phyloP scores from a whole-genome alignment of 2,329 filamentous ascomycete genomes.

The Eutypella sp. region DNA sequence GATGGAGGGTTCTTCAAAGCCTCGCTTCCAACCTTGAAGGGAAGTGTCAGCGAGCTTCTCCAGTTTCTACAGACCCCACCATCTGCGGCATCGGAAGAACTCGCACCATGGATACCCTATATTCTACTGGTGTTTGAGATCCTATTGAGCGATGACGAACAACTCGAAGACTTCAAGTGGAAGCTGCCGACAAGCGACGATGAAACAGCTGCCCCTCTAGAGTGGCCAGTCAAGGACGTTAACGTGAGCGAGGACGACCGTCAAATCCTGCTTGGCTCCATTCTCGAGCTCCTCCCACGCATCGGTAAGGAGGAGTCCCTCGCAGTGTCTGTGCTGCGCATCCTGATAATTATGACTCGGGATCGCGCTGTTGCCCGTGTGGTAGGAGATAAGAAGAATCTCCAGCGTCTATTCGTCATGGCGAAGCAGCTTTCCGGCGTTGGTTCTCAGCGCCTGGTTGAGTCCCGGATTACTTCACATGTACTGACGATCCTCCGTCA shows the following conservation, averaged over 20 bases:
- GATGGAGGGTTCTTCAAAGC: conserved; percentile 75
- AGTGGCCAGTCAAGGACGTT: conserved; percentile 55
- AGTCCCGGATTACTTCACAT: conserved; percentile 48
- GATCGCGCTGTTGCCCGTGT: conserved; percentile 67
- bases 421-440: conserved; percentile 82
- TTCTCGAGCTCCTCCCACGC: conserved; percentile 79
- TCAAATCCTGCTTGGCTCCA: conserved; percentile 63
- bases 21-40: conserved; percentile 68
- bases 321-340: conserved; percentile 75
- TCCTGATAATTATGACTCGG: conserved; percentile 84
- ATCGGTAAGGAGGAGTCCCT: conserved; percentile 84
- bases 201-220: conserved; percentile 45
- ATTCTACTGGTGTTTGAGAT: conserved; percentile 87
- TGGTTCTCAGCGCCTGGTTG: conserved; percentile 66
- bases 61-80: conserved; percentile 70
- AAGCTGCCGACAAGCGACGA: conserved; percentile 48
- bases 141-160: conserved; percentile 81
- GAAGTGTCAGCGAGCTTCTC: conserved; percentile 71
- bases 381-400: conserved; percentile 81
- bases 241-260: conserved; percentile 63
- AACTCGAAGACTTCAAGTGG: conserved; percentile 72
- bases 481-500: conserved; percentile 88
- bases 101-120: conserved; percentile 90
- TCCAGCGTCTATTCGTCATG: conserved; percentile 91
- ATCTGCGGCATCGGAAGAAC: conserved; percentile 64